Conservation (phyloP, 2,329 filamentous ascomycete species). For the Seiridium cupressi region DNA sequence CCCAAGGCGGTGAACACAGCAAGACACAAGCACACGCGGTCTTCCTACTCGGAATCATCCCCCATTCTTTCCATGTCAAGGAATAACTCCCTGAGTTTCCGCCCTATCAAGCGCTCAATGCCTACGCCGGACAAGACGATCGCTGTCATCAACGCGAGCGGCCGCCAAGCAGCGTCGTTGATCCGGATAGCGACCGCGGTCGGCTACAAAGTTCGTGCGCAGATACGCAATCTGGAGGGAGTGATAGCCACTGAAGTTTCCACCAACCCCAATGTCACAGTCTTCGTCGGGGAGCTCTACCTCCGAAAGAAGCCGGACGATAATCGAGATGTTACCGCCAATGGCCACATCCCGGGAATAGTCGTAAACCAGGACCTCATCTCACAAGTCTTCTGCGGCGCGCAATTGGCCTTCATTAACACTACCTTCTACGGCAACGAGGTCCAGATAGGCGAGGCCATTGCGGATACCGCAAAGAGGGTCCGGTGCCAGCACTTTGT, state of each 20-base stretch:
- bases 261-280: constrained; percentile 71
- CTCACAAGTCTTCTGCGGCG: constrained; percentile 75
- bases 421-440: constrained; percentile 97
- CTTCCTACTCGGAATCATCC: constrained; percentile 60
- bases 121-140: constrained; percentile 72
- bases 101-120: constrained; percentile 58
- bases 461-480: constrained; percentile 85
- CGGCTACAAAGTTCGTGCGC: constrained; percentile 89
- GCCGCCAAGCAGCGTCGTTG: constrained; percentile 91
- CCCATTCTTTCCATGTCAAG: constrained; percentile 54
- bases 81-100: constrained; percentile 61
- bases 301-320: constrained; percentile 50
- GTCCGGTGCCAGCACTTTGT: constrained; percentile 87
- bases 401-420: constrained; percentile 93
- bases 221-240: constrained; percentile 83
- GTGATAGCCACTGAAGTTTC: constrained; percentile 86
- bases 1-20: constrained; percentile 22
- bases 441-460: constrained; percentile 79
- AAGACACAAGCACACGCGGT: constrained; percentile 60
- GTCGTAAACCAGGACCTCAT: constrained; percentile 74
- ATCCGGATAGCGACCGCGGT: constrained; percentile 92
- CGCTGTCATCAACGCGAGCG: constrained; percentile 92
- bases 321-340: constrained; percentile 65
- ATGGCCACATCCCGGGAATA: constrained; percentile 59
- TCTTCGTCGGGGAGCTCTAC: constrained; percentile 65